Base-by-base conservation (phyloP, 2,329 filamentous ascomycete species). In the Hymenoscyphus occultus region DNA sequence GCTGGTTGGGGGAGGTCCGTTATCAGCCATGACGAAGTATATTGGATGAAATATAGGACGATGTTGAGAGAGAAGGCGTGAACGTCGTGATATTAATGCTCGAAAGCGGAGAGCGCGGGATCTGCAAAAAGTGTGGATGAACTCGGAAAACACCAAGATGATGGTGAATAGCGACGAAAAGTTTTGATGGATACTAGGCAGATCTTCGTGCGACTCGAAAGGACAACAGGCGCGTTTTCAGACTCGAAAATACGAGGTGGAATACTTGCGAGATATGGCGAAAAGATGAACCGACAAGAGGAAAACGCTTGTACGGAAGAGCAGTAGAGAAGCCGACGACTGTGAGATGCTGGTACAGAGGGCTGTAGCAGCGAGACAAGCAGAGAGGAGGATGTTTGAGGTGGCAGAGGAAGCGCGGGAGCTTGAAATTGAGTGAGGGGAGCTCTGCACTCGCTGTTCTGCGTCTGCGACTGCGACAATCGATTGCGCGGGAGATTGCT, bases 1-100 rank as follows among this genome's bases (percentile, higher is more conserved):
- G 71, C 85, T 79, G 73, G 83, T 80, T 69, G 88, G 78, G 71
- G 87, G 80, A 77, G 87, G 81, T 76, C 86, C 84, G 80, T 85
- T 86, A 76, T 97, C 92, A 80, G 92, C 88, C 93, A 97, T 96
- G 77, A 79, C 80, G 79, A 73, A 65, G 62, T 63, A 48, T 66
- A 45, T 39, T 63, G 16, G 40, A 63, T 65, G 67, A 70, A 71
- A 69, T 68, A 65, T 62, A 59, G 61, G 66, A 64, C 59, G 63
- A 65, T 64, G 60, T 51, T 64, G 56, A 56, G 64, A 64, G 60
- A 63, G 64, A 68, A 63, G 63, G 66, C 57, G 67, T 63, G 62
- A 59, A 64, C 71, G 65, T 69, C 68, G 69, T 62, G 64, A 68
- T 71, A 71, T 69, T 68, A 70, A 65, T 64, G 61, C 61, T 62